Percentiles rank a stretch among this genome's conserved stretches.
Conservation (phyloP, 352 stramenopile genomes). For the Phytophthora pini region DNA sequence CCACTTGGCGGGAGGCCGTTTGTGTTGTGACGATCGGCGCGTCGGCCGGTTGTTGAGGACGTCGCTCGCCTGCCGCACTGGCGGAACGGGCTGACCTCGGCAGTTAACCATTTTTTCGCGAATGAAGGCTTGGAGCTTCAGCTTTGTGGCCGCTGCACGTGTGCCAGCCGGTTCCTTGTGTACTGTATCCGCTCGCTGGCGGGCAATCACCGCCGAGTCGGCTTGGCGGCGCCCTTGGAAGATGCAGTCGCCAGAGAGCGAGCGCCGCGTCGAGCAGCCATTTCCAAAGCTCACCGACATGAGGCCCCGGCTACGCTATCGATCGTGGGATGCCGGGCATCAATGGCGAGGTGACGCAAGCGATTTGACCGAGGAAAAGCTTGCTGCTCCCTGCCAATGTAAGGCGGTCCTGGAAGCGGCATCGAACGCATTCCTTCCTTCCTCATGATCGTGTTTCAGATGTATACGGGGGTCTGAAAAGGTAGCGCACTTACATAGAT, state of each 20-base stretch:
- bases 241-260: constrained; percentile 27
- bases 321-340: constrained; percentile 18
- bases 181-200: constrained; percentile 1
- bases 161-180: constrained; percentile 7
- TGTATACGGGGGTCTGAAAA: too few relatives aligned
- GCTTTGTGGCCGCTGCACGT: neutral
- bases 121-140: constrained; percentile 19
- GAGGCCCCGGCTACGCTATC: constrained; percentile 14
- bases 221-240: constrained; percentile 1
- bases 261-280: constrained; percentile 15
- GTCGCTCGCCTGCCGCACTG: constrained; percentile 1
- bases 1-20: constrained; percentile 3
- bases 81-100: constrained; percentile 27
- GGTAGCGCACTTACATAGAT: too few relatives aligned
- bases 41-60: constrained; percentile 13
- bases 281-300: constrained; percentile 1
- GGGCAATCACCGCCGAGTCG: constrained; percentile 2
- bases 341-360: constrained; percentile 18
- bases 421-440: neutral
- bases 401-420: neutral
- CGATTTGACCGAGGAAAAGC: constrained; percentile 19
- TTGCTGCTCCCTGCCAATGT: too few relatives aligned
- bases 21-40: constrained; percentile 8
- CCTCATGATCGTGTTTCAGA: too few relatives aligned
- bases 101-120: constrained; percentile 38